Evolutionary conservation across 306 rosid species (phyloP).

Genomic region (Argentina anserina): DNA sequence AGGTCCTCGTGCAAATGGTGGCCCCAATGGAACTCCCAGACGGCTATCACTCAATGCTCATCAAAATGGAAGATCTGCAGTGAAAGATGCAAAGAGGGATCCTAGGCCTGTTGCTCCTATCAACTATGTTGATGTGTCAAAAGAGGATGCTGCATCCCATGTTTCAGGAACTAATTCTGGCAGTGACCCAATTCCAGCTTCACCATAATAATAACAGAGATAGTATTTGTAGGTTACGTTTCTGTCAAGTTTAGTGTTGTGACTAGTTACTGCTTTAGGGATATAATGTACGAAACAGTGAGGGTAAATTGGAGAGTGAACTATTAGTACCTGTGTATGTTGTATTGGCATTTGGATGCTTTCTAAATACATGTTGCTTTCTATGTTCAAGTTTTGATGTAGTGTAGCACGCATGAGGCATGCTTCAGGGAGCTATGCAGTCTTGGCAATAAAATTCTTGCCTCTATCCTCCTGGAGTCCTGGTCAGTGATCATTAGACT

Average conservation of each 20-base stretch:
- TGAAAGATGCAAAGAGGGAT: slow-evolving; percentile 74
- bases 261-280: slow-evolving; percentile 51
- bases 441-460: not conserved
- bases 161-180: slow-evolving; percentile 44
- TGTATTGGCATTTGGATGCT: slow-evolving; percentile 39
- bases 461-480: not conserved
- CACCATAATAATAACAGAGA: slow-evolving; percentile 45
- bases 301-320: slow-evolving; percentile 35
- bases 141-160: slow-evolving; percentile 79
- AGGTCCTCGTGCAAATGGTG: slow-evolving; percentile 77
- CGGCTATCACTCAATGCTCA: slow-evolving; percentile 82
- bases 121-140: slow-evolving; percentile 79
- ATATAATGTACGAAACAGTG: slow-evolving; percentile 45
- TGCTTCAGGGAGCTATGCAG: not conserved
- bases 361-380: slow-evolving; percentile 29
- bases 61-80: slow-evolving; percentile 76
- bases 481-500: not conserved
- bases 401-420: slow-evolving; percentile 12
- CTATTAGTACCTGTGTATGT: slow-evolving; percentile 39
- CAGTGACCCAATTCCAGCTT: slow-evolving; percentile 54
- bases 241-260: slow-evolving; percentile 44
- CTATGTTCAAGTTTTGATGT: slow-evolving; percentile 16
- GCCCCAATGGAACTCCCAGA: slow-evolving; percentile 86
- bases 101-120: slow-evolving; percentile 68
- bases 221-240: slow-evolving; percentile 26